Conservation (phyloP, 306 rosid genomes). For the Vigna nakashimae region DNA sequence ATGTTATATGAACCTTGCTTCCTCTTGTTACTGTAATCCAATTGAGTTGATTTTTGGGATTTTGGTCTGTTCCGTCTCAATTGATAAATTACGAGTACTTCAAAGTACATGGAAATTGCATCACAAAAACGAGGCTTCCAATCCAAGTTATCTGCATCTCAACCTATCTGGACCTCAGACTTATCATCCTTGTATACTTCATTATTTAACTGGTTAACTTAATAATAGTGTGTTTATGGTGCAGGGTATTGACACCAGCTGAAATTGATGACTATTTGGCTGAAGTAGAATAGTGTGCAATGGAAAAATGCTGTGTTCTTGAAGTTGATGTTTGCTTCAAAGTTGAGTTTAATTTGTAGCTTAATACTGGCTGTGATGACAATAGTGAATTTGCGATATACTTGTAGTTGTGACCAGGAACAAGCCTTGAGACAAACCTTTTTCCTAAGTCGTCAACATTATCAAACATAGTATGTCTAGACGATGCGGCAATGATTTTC, state of each 20-base stretch:
- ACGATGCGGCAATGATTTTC: constrained; percentile 16
- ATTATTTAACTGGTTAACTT: neutral
- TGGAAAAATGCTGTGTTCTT: constrained; percentile 34
- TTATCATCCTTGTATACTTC: neutral
- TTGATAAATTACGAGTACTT: neutral
- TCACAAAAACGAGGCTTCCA: neutral
- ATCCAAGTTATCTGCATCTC: neutral
- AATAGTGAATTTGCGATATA: constrained; percentile 39
- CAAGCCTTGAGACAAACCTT: constrained; percentile 39
- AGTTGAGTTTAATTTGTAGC: constrained; percentile 40
- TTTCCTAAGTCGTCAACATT: constrained; percentile 15
- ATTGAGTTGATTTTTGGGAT: constrained; percentile 32
- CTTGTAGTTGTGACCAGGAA: constrained; percentile 17
- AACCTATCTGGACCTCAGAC: neutral
- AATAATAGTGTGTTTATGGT: constrained; percentile 38
- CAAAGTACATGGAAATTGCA: neutral
- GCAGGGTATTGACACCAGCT: constrained; percentile 95
- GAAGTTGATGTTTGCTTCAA: constrained; percentile 39
- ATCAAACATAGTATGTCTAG: constrained; percentile 32
- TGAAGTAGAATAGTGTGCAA: constrained; percentile 81
- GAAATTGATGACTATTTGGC: constrained; percentile 95
- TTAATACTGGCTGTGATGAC: constrained; percentile 28
- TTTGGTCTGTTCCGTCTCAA: neutral
- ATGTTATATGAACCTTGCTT: constrained; percentile 3
- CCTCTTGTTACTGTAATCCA: neutral